Conservation (phyloP, 805 yeast genomes). For the Candida succiphila region DNA sequence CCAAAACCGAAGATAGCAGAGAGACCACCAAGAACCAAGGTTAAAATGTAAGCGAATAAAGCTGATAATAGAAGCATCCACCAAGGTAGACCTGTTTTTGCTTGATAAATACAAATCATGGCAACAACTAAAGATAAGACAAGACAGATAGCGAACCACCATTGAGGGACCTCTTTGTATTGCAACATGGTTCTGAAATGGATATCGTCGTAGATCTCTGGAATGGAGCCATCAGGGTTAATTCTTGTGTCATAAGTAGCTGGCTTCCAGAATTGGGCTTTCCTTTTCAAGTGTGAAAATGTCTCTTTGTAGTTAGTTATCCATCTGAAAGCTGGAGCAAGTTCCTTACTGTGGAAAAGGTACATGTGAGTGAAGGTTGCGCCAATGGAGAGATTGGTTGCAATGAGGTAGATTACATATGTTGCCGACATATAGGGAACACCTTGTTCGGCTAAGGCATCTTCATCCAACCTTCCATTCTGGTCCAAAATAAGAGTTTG, state of each 20-base stretch:
- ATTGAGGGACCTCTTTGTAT: conserved; percentile 28
- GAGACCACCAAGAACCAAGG: conserved; percentile 12
- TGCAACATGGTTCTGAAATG: conserved; percentile 23
- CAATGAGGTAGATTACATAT: conserved; percentile 20
- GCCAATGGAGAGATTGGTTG: conserved; percentile 22
- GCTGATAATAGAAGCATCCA: conserved; percentile 12
- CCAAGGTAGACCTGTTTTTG: conserved; percentile 23
- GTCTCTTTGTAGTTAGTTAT: conserved; percentile 3
- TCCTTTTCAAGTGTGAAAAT: conserved; percentile 27
- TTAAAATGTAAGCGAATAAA: conserved; percentile 7
- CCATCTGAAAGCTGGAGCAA: conserved; percentile 16
- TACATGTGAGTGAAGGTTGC: conserved; percentile 23
- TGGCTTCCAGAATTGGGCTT: conserved; percentile 37
- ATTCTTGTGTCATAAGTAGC: conserved; percentile 12
- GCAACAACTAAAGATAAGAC: conserved; percentile 25
- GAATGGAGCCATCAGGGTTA: conserved; percentile 12
- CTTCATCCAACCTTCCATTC: conserved; percentile 11
- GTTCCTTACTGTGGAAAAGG: conserved; percentile 17
- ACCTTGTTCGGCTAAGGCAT: conserved; percentile 16
- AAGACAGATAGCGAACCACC: conserved; percentile 20
- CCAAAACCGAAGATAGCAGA: conserved; percentile 16
- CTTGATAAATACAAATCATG: conserved; percentile 13
- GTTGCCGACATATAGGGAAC: conserved; percentile 22
- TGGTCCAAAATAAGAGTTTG: conserved; percentile 18
- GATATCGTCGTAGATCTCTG: conserved; percentile 22